These are phyloP conservation scores for Colletotrichum theobromicola DNA, from an alignment of 2,329 filamentous ascomycete genomes.

Conservation along the genomic window DNA sequence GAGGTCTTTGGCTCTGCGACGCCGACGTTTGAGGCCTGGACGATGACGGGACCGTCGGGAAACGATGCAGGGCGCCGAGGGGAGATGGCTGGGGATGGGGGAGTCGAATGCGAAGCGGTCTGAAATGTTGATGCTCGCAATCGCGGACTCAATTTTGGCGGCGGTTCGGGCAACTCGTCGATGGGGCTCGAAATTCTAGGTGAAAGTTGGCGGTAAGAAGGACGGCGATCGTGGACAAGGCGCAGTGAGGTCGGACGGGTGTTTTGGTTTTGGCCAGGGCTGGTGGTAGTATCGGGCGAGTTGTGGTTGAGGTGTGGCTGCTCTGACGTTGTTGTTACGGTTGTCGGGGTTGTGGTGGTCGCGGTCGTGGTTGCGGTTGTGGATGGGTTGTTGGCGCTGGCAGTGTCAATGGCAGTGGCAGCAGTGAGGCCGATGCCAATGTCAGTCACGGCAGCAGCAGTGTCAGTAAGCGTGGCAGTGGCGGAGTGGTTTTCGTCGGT, in stretches of 20 bases:
- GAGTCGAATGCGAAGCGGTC: slow-evolving; percentile 29
- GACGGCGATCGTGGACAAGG: slow-evolving; percentile 8
- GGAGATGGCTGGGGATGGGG: slow-evolving; percentile 20
- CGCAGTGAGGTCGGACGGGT: slow-evolving; percentile 3
- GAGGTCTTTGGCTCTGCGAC: slow-evolving; percentile 27
- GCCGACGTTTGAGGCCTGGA: slow-evolving; percentile 8
- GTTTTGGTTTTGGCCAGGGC: slow-evolving; percentile 14
- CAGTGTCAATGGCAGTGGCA: background rate
- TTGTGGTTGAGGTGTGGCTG: slow-evolving; percentile 6
- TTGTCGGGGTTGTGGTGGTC: background rate
- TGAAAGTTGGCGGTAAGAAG: slow-evolving; percentile 20
- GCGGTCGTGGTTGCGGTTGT: background rate
- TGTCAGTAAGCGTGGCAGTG: background rate
- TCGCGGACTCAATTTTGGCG: slow-evolving; percentile 24
- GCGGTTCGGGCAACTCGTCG: slow-evolving; percentile 21
- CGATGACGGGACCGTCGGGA: slow-evolving; percentile 31
- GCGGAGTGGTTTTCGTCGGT: slow-evolving; percentile 26
- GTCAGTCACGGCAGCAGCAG: background rate
- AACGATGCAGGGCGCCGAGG: slow-evolving; percentile 42
- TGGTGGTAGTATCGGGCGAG: slow-evolving; percentile 2
- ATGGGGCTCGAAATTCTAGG: slow-evolving; percentile 22
- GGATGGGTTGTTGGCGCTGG: background rate
- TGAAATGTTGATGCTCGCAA: slow-evolving; percentile 43
- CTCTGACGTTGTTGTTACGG: slow-evolving; percentile 19
- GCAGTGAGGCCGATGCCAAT: background rate